Evolutionary conservation across 2,329 filamentous ascomycete species (phyloP), one percentile per base, ranked within the genome.

Genomic region (Aspergillus sp.): DNA sequence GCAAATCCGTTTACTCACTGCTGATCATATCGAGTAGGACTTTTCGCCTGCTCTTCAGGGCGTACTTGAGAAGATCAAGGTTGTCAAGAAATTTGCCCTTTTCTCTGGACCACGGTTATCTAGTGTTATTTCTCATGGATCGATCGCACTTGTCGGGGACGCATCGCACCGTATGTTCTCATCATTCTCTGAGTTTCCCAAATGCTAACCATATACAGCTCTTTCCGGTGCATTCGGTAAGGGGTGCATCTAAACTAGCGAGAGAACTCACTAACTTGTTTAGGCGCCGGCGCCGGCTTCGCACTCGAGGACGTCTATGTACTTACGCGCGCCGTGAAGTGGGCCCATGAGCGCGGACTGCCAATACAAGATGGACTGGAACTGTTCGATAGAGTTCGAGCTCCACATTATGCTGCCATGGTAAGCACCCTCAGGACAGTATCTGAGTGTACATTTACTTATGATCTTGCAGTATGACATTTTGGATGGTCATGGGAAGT

Each of bases 221-320:
- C 39, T 64, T 47, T 60, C 62, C 2, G 62, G 62, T 5, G 62
- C 58, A 5, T 62, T 64, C 39, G 62, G 62, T 62, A 52, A 30
- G 8, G 2, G 25, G 25, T 27, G 25, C 25, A 2, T 27, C 25
- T 8, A 21, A 11, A 4, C 4, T 4, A 1, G 17, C 21, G 23
- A 4, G 25, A 10, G 19, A 17, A 17, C 8, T 3, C 7, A 27
- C 27, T 42, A 30, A 38, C 13, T 3, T 0, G 10, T 32, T 13
- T 11, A 62, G 60, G 62, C 21, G 58, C 57, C 3, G 62, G 62
- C 8, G 60, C 60, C 0, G 62, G 54, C 17, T 64, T 62, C n/a
- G 62, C 62, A 10, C 13, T 64, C 3, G 60, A 64, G 52, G 62
- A 64, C 23, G 61, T 52, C 19, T 64, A 62, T 11, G 60, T 62